Percentiles rank a stretch among this genome's conserved stretches.
These are phyloP conservation scores for Colletotrichum sp. DNA, from an alignment of 2,329 filamentous ascomycete genomes.

Conservation along the genomic window DNA sequence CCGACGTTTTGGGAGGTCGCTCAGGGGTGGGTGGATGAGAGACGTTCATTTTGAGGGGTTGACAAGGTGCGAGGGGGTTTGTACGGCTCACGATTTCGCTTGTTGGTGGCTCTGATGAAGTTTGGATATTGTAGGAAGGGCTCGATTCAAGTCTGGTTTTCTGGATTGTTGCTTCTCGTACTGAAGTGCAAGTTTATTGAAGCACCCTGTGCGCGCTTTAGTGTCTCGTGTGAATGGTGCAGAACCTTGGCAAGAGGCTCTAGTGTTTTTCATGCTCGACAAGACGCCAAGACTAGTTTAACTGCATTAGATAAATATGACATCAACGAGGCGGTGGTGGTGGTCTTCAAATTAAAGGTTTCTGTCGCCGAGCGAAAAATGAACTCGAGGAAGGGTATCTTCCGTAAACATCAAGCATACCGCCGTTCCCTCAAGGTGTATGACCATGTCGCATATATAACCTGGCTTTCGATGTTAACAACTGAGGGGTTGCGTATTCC, in stretches of 20 bases:
- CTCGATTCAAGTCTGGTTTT: background rate
- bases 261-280: background rate
- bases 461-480: background rate
- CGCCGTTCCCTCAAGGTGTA: background rate
- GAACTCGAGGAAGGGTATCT: background rate
- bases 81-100: background rate
- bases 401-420: rapidly evolving
- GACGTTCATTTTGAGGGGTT: background rate
- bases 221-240: background rate
- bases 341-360: rapidly evolving
- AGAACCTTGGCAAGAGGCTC: background rate
- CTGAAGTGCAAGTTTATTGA: background rate
- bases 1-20: background rate
- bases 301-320: background rate
- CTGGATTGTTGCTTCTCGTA: background rate
- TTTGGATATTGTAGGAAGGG: background rate
- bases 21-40: background rate
- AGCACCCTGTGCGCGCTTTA: background rate
- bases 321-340: background rate
- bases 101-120: background rate
- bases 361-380: rapidly evolving
- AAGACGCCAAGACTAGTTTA: background rate
- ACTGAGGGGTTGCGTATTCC: background rate
- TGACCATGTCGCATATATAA: background rate
- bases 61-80: background rate